Base-by-base conservation (phyloP, 305 asterid species). In the Fraxinus albicans region DNA sequence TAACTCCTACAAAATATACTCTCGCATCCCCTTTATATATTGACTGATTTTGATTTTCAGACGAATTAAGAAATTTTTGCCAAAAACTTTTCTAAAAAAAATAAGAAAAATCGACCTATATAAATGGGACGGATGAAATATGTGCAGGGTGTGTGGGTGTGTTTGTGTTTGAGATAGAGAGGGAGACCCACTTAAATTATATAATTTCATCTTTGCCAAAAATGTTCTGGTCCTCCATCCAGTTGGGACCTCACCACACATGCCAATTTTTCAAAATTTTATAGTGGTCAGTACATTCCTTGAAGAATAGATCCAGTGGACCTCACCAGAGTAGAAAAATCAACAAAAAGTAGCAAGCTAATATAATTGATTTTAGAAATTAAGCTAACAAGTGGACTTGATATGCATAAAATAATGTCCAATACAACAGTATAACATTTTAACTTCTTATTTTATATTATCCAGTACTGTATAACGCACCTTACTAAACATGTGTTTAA, bases 401-500 rank as follows among this genome's bases (percentile, higher is more conserved):
- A 53, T 53, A 50, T 15, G 60, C 60, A 50, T 13, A 15, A 50
- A 50, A 13, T 50, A 50, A 7, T 50, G 53, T 44, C 53, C 53
- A 44, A 44, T 10, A 44, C 53, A 44, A 44, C 23, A 53, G 7
- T 15, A 53, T 53, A 5, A 55, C 27, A 55, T 55, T n/a, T 55
- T 55, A 55, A 55, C 65, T 6, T 55, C 25, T n/a, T 6, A 55
- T 55, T 55, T 55, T 55, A 55, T 55, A n/a, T 17, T 55, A 55
- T n/a, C 3, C 25, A 67, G 34, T 27, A 67, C 15, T 27, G 8
- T 27, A 3, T 27, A 25, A 67, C 17, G 3, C 38, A 69, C 38
- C 60, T 80, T 86, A 82, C 85, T 67, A 83, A 80, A 86, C 73
- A 65, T 15, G 87, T 38, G 34, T 34, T 77, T 55, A 77, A 75